Evolutionary conservation across 73 alveolate genomes (phyloP), one percentile per base, ranked within the genome.

Genomic region (Paramecium primaurelia): DNA sequence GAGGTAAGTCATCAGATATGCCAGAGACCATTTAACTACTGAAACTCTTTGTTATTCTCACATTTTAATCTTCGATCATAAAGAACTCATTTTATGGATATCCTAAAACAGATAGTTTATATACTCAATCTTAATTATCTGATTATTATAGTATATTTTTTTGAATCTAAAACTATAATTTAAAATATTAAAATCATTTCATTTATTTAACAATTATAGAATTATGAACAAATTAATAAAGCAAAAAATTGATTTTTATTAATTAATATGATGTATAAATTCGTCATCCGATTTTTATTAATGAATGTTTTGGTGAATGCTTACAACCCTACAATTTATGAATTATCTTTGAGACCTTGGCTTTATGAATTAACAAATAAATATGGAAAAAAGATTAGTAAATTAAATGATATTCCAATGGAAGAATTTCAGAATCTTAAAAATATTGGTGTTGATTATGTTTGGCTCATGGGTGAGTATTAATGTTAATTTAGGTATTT

Each of bases 311-410:
- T 64, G 22, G 84, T 64, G 2, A 12, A 64, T 32, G 84, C 51
- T 25, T 64, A 64, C 47, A 64, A 93, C 34, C 96, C 96, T 47
- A 69, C 58, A 36, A 49, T 93, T 1, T 93, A 93, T 58, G 95
- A 93, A 77, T 64, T 93, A 42, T 88, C 94, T 28, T 59, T 89
- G 11, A 68, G 96, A 32, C 96, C 96, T 14, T 93, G 96, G 96
- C 91, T 93, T 44, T 93, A 93, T 59, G 96, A 93, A 86, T 71
- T 93, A 49, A 16, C 86, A 5, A 16, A 86, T 77, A 93, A 93
- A 64, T 87, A 93, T 93, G 89, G 93, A 47, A 86, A 20, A 49
- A 12, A 44, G 12, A 93, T 93, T 44, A 86, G 86, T 26, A 93
- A 93, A 45, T 60, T 93, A 30, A 85, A 88, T 58, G 96, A 93